Percentiles rank a stretch among this genome's conserved stretches.
Conservation (phyloP, 495 filamentous ascomycete genomes). For the Astrocystis sublimbata region DNA sequence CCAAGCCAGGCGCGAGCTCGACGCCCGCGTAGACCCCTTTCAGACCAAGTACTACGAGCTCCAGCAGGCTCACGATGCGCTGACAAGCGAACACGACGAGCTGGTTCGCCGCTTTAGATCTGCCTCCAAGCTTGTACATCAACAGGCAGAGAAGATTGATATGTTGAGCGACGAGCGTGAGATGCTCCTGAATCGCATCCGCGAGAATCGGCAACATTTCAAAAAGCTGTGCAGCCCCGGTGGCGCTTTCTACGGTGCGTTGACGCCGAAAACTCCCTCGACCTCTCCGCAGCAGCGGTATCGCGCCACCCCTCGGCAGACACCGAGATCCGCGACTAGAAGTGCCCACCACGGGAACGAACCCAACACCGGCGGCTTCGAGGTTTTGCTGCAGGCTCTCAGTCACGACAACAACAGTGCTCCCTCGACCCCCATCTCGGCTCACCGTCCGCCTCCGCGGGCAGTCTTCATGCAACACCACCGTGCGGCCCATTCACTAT, state of each 20-base stretch:
- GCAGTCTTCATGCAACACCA: conserved; percentile 60
- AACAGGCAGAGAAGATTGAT: conserved; percentile 66
- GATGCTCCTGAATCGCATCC: conserved; percentile 77
- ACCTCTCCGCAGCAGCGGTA: conserved; percentile 51
- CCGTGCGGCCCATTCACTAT: conserved; percentile 71
- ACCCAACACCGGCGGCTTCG: conserved; percentile 60
- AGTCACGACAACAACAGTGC: conserved; percentile 73
- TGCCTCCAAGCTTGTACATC: conserved; percentile 71
- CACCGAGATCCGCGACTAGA: conserved; percentile 44
- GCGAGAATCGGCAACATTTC: conserved; percentile 83
- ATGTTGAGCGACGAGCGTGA: conserved; percentile 68
- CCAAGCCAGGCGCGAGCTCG: conserved; percentile 48
- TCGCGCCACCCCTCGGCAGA: conserved; percentile 49
- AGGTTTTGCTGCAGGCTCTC: conserved; percentile 72
- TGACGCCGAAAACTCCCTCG: conserved; percentile 55
- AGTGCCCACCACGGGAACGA: conserved; percentile 42
- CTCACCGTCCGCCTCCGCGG: conserved; percentile 44
- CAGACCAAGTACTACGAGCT: conserved; percentile 50
- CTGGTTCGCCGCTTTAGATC: conserved; percentile 65
- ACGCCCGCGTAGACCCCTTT: conserved; percentile 36
- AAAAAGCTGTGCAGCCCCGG: conserved; percentile 63
- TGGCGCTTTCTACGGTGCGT: conserved; percentile 53
- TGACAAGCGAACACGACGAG: conserved; percentile 64
- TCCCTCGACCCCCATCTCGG: conserved; percentile 54
- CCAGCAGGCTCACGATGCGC: conserved; percentile 54